A percentile compares a stretch with the other conserved stretches of the same genome.
phyloP scores from a whole-genome alignment of 345 rosid species.

The Melaleuca quinquenervia region DNA sequence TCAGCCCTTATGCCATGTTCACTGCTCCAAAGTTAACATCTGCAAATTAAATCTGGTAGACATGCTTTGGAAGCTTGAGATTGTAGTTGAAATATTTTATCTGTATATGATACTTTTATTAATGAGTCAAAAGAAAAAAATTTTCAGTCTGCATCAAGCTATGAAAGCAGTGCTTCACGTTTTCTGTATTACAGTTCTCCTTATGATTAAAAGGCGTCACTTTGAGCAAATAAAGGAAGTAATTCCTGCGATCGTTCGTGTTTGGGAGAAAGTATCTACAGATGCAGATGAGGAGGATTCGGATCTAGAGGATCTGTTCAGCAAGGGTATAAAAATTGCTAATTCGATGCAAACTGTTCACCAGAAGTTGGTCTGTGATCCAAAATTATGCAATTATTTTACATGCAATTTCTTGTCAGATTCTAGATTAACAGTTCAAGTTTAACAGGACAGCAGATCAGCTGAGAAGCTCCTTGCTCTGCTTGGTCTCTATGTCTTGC shows the following conservation, averaged over 20 bases:
- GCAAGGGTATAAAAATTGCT: constrained; percentile 52
- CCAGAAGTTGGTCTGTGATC: constrained; percentile 42
- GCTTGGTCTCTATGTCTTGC: constrained; percentile 65
- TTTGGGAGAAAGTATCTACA: constrained; percentile 31
- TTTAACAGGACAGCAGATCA: constrained; percentile 40
- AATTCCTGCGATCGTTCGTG: constrained; percentile 48
- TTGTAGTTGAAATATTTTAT: neutral
- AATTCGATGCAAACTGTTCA: constrained; percentile 40
- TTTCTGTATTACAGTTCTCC: constrained; percentile 43
- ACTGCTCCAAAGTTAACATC: neutral
- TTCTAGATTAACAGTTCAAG: neutral
- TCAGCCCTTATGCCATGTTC: neutral
- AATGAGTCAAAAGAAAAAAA: neutral
- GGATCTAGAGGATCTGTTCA: constrained; percentile 36
- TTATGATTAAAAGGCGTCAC: constrained; percentile 53
- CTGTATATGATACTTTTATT: neutral
- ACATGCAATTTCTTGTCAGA: neutral
- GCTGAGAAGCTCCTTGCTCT: constrained; percentile 48
- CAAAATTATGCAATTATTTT: neutral
- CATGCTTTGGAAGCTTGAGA: neutral
- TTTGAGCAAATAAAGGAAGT: constrained; percentile 69
- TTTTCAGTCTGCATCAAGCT: neutral
- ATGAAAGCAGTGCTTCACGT: neutral
- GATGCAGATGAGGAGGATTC: constrained; percentile 20
- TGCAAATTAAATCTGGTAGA: neutral